Evolutionary conservation across 1,139 yeast species (phyloP), one percentile per base, ranked within the genome.

Genomic region (Geotrichum reessii): DNA sequence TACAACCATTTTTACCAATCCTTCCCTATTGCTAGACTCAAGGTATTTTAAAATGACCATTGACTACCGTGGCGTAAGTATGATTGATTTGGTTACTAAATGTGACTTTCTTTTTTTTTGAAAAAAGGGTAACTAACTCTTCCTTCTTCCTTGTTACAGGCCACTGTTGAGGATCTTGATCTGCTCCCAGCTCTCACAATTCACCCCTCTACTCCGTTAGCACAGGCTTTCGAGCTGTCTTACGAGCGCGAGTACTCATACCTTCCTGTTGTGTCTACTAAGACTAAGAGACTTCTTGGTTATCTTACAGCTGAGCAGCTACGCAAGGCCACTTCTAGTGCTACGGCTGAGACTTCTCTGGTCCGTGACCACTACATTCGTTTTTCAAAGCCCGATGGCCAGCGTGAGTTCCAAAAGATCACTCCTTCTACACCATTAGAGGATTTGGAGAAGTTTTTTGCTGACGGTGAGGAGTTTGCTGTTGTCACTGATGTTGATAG

Each of bases 161-260:
- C 87, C 17, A 81, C 85, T 1, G 78, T 83, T 11, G 87, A 83
- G 67, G 87, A 83, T 64, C 76, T 83, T 64, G 85, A 83, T 66
- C 78, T 82, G 59, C 80, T 79, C 53, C 87, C 86, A 0, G 87
- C 87, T 40, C 73, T 82, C 47, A 78, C 85, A 14, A 79, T 83
- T 52, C 76, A 78, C 59, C 86, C 86, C 0, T 69, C 75, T 12
- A 81, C 84, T 7, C 74, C 75, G n/a, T 70, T 83, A 44, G 71
- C 69, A 6, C 78, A 77, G 54, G 87, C 77, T 6, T 66, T 74
- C 37, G 78, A 73, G 54, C 57, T 73, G 52, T 79, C 85, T 9
- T 82, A 75, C 63, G 87, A 83, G 66, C 74, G 81, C 64, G 82
- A 81, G 61, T 83, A 81, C 69, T 78, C 83, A 8, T 81, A 76